A percentile compares a stretch with the other conserved stretches of the same genome.
Evolutionary conservation across 2,329 filamentous ascomycete genomes (phyloP).

Genomic region (Macrophomina phaseolina): DNA sequence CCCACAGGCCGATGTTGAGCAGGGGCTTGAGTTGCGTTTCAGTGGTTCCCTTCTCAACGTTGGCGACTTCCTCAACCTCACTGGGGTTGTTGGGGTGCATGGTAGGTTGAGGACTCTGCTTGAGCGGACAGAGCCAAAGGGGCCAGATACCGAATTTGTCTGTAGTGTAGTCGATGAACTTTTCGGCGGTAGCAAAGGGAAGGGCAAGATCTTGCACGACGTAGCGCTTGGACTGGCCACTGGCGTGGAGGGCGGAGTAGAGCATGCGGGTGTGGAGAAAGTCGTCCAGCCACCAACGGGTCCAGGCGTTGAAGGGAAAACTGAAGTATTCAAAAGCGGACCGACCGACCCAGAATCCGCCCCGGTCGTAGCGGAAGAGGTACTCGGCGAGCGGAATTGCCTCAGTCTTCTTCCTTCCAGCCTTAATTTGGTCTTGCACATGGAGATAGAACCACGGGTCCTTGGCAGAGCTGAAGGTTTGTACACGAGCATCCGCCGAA

Average conservation of each 20-base stretch:
- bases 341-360: constrained; percentile 70
- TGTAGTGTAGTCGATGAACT: constrained; percentile 52
- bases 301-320: constrained; percentile 68
- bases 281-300: constrained; percentile 65
- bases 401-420: constrained; percentile 51
- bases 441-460: constrained; percentile 61
- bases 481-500: constrained; percentile 27
- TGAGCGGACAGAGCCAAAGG: constrained; percentile 56
- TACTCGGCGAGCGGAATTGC: constrained; percentile 69
- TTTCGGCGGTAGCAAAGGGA: constrained; percentile 49
- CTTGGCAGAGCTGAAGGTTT: constrained; percentile 48
- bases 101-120: constrained; percentile 29
- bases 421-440: constrained; percentile 36
- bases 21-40: constrained; percentile 44
- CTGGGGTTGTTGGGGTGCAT: constrained; percentile 17
- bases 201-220: constrained; percentile 68
- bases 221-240: constrained; percentile 64
- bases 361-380: constrained; percentile 73
- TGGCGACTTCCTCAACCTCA: neutral
- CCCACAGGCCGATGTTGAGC: constrained; percentile 74
- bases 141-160: constrained; percentile 51
- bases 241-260: constrained; percentile 69
- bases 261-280: constrained; percentile 69
- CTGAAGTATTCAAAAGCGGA: constrained; percentile 70
- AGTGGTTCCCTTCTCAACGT: constrained; percentile 33